These are phyloP conservation scores for Mycena haematopus DNA, from an alignment of 768 basidiomycete species.

Conservation along the genomic window DNA sequence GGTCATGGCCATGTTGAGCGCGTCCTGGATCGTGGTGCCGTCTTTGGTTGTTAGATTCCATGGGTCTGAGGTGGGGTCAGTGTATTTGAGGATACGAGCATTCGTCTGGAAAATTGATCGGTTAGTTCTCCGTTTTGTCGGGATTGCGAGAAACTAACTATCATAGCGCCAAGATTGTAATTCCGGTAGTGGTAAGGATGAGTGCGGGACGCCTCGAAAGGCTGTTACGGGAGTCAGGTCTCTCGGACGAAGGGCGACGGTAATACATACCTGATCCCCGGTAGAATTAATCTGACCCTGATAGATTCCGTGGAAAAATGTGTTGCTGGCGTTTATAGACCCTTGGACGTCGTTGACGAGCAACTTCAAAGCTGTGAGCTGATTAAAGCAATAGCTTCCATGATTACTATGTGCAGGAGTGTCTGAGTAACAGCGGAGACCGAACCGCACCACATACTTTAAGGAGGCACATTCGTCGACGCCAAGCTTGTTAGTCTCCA, in stretches of 20 bases:
- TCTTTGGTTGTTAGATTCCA: slow-evolving; percentile 57
- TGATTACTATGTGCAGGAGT: slow-evolving; percentile 57
- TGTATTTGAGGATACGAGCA: slow-evolving; percentile 57
- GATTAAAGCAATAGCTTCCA: slow-evolving; percentile 67
- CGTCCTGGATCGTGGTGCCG: slow-evolving; percentile 64
- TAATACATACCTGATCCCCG: slow-evolving; percentile 60
- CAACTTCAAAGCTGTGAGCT: slow-evolving; percentile 62
- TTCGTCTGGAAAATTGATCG: slow-evolving; percentile 50
- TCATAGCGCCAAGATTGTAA: slow-evolving; percentile 74
- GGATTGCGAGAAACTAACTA: slow-evolving; percentile 46
- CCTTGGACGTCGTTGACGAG: slow-evolving; percentile 57
- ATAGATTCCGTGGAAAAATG: slow-evolving; percentile 60
- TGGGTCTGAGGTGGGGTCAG: slow-evolving; percentile 46
- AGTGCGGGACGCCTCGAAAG: slow-evolving; percentile 66
- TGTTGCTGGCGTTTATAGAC: slow-evolving; percentile 53
- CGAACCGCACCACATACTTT: slow-evolving; percentile 49
- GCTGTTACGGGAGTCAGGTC: slow-evolving; percentile 40
- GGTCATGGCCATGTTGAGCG: slow-evolving; percentile 64
- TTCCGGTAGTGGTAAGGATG: slow-evolving; percentile 71
- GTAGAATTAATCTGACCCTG: slow-evolving; percentile 57
- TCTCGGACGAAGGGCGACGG: not conserved
- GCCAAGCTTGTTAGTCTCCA: slow-evolving; percentile 55
- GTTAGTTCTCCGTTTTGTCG: not conserved
- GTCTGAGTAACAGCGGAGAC: not conserved
- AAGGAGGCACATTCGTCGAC: slow-evolving; percentile 50